phyloP scores from a whole-genome alignment of 192 early-diverging fungal genomes.

The Linnemannia hyalina region DNA sequence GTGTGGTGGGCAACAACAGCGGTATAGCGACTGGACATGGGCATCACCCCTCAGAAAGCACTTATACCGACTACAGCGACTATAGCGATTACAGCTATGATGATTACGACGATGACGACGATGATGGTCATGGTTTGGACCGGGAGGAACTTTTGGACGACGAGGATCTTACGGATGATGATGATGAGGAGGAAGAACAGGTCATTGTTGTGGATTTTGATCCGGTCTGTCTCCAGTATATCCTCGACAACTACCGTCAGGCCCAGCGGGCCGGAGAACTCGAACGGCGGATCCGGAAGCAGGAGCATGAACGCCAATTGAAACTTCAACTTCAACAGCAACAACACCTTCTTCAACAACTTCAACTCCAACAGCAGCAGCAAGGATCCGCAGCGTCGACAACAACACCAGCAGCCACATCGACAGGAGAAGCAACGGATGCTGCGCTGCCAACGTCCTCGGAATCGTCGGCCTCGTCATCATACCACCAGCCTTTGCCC shows the following conservation, averaged over 20 bases:
- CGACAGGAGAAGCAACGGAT: not conserved
- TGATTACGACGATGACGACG: slow-evolving; percentile 45
- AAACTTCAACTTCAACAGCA: slow-evolving; percentile 22
- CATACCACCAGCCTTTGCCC: slow-evolving; percentile 8
- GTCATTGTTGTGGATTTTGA: slow-evolving; percentile 69
- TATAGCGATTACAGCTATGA: slow-evolving; percentile 45
- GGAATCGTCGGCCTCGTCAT: not conserved
- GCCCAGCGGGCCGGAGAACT: slow-evolving; percentile 55
- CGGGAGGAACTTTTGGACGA: slow-evolving; percentile 44
- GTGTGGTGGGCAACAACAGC: not conserved
- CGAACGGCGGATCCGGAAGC: slow-evolving; percentile 16
- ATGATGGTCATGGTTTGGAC: slow-evolving; percentile 27
- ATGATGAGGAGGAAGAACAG: slow-evolving; percentile 58
- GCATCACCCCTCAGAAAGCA: slow-evolving; percentile 39
- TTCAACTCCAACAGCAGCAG: not conserved
- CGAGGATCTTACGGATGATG: slow-evolving; percentile 40
- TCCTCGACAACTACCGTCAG: slow-evolving; percentile 60
- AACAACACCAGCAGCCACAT: not conserved
- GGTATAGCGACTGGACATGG: slow-evolving; percentile 13
- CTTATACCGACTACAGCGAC: slow-evolving; percentile 43
- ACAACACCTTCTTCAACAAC: slow-evolving; percentile 15
- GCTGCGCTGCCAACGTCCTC: slow-evolving; percentile 1
- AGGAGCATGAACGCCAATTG: slow-evolving; percentile 28
- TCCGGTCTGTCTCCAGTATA: slow-evolving; percentile 63
- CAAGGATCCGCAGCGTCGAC: slow-evolving; percentile 9